phyloP scores from a whole-genome alignment of 169 alveolate genomes.

The Neospora caninum region DNA sequence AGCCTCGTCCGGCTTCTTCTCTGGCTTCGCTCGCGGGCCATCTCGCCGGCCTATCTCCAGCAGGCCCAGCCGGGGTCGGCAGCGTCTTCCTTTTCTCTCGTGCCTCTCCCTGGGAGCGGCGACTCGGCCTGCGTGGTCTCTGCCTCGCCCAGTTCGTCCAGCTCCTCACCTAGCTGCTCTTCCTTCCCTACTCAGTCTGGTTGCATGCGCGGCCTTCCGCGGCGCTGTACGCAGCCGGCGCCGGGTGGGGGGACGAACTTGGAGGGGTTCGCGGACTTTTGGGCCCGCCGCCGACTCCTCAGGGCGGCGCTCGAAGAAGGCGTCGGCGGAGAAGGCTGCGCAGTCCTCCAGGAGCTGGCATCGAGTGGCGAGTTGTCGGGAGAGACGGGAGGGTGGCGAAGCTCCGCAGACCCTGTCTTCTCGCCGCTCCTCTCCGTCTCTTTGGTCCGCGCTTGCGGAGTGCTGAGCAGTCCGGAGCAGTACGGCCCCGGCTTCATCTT shows the following conservation, averaged over 20 bases:
- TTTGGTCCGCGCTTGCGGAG: constrained; percentile 12
- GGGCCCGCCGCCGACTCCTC: constrained; percentile 8
- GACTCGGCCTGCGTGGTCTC: not conserved
- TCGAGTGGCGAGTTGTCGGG: not conserved
- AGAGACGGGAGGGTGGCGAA: not conserved
- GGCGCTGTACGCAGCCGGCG: not conserved
- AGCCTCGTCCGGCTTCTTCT: constrained; percentile 6
- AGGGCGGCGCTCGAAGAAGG: not conserved
- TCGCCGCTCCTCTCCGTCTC: not conserved
- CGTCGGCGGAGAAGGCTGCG: not conserved
- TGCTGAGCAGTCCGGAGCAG: constrained; percentile 15
- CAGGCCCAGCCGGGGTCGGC: not conserved
- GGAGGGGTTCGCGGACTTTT: not conserved
- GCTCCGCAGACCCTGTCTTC: not conserved
- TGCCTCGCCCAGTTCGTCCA: not conserved
- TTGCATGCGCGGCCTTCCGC: not conserved
- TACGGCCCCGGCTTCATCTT: constrained; percentile 16
- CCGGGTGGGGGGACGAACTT: not conserved
- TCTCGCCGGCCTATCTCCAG: constrained; percentile 8
- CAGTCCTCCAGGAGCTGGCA: not conserved
- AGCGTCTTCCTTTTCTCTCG: not conserved
- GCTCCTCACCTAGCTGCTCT: not conserved
- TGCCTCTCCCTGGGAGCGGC: not conserved
- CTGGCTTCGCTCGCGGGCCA: not conserved
- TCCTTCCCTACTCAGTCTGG: not conserved